A percentile compares a stretch with the other conserved stretches of the same genome.
These are phyloP conservation scores for Candida montana DNA, from an alignment of 805 yeast genomes.

Conservation along the genomic window DNA sequence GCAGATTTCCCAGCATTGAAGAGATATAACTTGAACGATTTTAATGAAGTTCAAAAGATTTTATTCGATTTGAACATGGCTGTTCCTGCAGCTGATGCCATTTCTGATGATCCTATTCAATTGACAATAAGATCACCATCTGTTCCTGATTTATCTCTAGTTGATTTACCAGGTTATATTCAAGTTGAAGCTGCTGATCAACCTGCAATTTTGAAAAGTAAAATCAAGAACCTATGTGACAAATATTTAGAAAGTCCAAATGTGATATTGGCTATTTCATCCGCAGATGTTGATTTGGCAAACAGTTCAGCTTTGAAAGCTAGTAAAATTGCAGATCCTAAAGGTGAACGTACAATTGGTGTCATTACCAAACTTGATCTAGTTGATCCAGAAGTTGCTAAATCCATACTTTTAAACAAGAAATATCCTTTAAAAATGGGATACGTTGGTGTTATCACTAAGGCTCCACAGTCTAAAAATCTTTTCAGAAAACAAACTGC, in stretches of 20 bases:
- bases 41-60: conserved; percentile 82
- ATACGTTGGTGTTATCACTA: conserved; percentile 96
- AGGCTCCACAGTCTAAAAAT: conserved; percentile 45
- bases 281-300: conserved; percentile 97
- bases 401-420: conserved; percentile 60
- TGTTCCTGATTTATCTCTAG: conserved; percentile 89
- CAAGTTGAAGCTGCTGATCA: conserved; percentile 97
- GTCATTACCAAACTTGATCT: conserved; percentile 92
- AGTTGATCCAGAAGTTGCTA: conserved; percentile 73
- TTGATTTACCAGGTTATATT: conserved; percentile 96
- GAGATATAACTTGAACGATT: conserved; percentile 77
- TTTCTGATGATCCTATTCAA: conserved; percentile 91
- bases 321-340: conserved; percentile 82
- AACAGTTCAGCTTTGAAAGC: conserved; percentile 93
- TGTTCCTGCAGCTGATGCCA: conserved; percentile 79
- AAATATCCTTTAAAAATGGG: conserved; percentile 94
- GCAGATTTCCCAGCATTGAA: conserved; percentile 94
- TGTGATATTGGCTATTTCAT: conserved; percentile 89
- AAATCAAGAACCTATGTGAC: conserved; percentile 76
- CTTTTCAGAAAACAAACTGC: conserved; percentile 53
- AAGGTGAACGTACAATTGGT: conserved; percentile 94
- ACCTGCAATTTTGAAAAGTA: conserved; percentile 75
- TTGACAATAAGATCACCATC: conserved; percentile 82
- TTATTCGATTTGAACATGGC: conserved; percentile 86
- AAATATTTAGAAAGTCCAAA: conserved; percentile 87